Evolutionary conservation across 2,329 filamentous ascomycete species (phyloP), one percentile per base, ranked within the genome.

Genomic region (Bipolaris zeicola): DNA sequence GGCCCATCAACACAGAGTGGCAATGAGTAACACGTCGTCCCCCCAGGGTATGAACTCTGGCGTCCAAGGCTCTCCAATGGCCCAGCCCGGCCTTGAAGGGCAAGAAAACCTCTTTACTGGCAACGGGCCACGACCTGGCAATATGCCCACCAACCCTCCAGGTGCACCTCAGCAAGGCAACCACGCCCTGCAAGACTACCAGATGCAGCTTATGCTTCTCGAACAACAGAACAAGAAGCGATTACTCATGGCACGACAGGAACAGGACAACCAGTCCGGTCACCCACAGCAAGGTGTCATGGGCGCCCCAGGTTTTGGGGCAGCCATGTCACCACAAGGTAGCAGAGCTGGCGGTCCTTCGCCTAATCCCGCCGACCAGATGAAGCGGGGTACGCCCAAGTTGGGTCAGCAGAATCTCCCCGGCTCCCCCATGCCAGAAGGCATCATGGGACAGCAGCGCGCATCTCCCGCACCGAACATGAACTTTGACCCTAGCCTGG

Each of bases 171-270:
- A 82, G 51, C 66, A 83, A 51, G 89, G 88, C 76, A 94, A 92
- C 72, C 90, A 93, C 73, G 90, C 90, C 20, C 81, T 94, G 43
- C 90, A 93, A 76, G 90, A 95, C 74, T 94, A 94, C 69, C 90
- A 94, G 79, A 93, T 93, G 90, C 90, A 94, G 74, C 79, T 94
- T 72, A 94, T 93, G 90, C 78, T 93, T 47, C 83, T 94, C 14
- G 90, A 94, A 77, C 90, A 93, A 76, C 90, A 94, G 77, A 94
- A 94, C 68, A 94, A 93, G 82, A 93, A 92, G 77, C 83, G 90
- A 16, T 81, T 94, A 46, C 87, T 92, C 81, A 92, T 92, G 89
- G 90, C 90, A 36, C 86, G 90, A 16, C 89, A 87, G 76, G 86
- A 92, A 72, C 90, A 94, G 75, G 91, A 93, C 61, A 86, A 79